Conservation (phyloP, 306 rosid genomes). For the Oemleria cerasiformis region DNA sequence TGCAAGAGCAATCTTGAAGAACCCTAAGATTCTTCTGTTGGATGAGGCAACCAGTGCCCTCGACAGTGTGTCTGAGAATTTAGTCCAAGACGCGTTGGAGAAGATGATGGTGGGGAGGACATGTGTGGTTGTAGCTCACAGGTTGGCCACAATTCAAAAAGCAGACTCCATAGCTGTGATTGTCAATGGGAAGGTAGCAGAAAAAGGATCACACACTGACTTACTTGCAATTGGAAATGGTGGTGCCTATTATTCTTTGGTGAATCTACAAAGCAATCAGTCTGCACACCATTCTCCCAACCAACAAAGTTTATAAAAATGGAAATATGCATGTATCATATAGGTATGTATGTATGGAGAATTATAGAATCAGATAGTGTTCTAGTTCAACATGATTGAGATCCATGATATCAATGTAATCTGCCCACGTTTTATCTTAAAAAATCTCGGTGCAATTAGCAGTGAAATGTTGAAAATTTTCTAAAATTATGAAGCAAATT, state of each 20-base stretch:
- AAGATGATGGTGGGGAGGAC: slow-evolving; percentile 81
- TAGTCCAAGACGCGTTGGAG: slow-evolving; percentile 73
- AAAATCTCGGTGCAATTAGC: too few species aligned
- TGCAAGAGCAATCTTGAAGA: slow-evolving; percentile 69
- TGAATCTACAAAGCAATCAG: slow-evolving; percentile 47
- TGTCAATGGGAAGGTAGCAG: slow-evolving; percentile 58
- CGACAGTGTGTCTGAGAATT: slow-evolving; percentile 63
- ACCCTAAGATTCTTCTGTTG: slow-evolving; percentile 63
- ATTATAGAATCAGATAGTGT: too few species aligned
- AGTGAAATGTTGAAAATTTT: too few species aligned
- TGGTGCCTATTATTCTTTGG: slow-evolving; percentile 57
- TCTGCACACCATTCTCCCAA: not conserved
- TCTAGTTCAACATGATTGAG: too few species aligned
- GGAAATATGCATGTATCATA: too few species aligned
- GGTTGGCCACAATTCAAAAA: slow-evolving; percentile 66
- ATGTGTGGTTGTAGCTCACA: slow-evolving; percentile 68
- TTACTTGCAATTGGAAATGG: slow-evolving; percentile 38
- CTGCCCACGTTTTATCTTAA: too few species aligned
- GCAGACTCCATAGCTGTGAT: slow-evolving; percentile 60
- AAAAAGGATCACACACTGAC: slow-evolving; percentile 53
- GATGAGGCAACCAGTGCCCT: slow-evolving; percentile 89
- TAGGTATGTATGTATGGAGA: too few species aligned
- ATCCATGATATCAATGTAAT: too few species aligned
- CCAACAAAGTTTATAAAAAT: too few species aligned
- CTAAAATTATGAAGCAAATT: too few species aligned